Base-by-base conservation (phyloP, 352 stramenopile species). In the Pythium utonaiense region DNA sequence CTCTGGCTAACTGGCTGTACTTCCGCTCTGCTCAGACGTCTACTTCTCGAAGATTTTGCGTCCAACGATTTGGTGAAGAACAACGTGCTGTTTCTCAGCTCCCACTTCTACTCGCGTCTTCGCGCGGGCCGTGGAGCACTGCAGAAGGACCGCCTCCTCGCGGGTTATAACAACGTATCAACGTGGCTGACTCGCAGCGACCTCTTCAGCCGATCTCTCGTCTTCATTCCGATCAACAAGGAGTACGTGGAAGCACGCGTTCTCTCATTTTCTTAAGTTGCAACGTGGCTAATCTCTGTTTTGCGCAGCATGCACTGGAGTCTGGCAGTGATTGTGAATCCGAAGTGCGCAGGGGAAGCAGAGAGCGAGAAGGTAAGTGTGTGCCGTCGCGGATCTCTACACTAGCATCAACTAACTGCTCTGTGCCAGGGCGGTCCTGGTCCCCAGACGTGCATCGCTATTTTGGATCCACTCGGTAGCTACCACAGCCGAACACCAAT, bases 161-260 rank as follows among this genome's bases (percentile, higher is more conserved):
- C 74, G 30, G 83, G 83, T 10, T 91, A 90, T 69, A 79, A 79
- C 53, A 91, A 91, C 51, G 83, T 95, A 12, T 77, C 80, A 27
- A 90, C 79, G 21, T 95, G 85, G 85, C 63, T 89, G 17, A 64
- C 76, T 13, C 68, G 71, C 27, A 78, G 76, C 3, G 77, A 88
- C 49, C 73, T 95, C 28, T 91, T 95, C 67, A 71, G 67, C 21
- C 82, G 83, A 14, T 82, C 74, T 1, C 64, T 95, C 33, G 81
- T 95, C 67, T 92, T 95, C 76, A 77, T 95, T 61, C 85, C 85
- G 19, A 95, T 95, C 69, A 93, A 95, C 71, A 89, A 90, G 53
- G 72, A 90, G 85, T 93, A 73, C 55, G 80, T 62, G 27, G 6
- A 52, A 3, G 40, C 30, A 17, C 28, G 3, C 28, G 21, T n/a